phyloP scores from a whole-genome alignment of 192 early-diverging fungal species.

The Fimicolochytrium jonesii region DNA sequence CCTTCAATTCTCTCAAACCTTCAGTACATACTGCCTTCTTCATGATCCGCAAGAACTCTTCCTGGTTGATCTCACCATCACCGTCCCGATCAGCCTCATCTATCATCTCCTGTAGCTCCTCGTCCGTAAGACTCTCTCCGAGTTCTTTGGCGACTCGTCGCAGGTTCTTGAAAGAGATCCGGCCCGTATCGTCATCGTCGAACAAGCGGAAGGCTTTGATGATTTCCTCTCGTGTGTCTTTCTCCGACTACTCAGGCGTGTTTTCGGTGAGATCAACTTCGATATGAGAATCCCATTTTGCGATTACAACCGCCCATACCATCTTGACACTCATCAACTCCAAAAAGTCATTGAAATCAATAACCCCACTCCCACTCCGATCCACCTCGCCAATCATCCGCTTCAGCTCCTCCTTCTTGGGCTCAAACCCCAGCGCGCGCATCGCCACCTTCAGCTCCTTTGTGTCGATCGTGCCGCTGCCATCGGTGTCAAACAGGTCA shows the following conservation, averaged over 20 bases:
- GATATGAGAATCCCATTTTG: too few relatives aligned
- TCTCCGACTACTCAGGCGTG: conserved; percentile 51
- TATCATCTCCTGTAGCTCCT: conserved; percentile 79
- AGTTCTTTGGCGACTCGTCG: conserved; percentile 59
- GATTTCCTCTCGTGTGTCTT: conserved; percentile 67
- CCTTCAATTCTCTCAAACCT: not conserved
- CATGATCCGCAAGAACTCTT: conserved; percentile 63
- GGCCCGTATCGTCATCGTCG: conserved; percentile 67
- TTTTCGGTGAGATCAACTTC: too few relatives aligned
- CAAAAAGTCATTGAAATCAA: conserved; percentile 75
- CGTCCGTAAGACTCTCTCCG: conserved; percentile 64
- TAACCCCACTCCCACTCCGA: conserved; percentile 45
- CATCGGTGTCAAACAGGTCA: conserved; percentile 63
- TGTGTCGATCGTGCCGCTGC: conserved; percentile 52
- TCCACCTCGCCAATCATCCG: conserved; percentile 57
- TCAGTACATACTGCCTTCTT: conserved; percentile 38
- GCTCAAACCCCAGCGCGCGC: conserved; percentile 56
- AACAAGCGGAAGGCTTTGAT: conserved; percentile 73
- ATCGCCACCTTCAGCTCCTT: conserved; percentile 70
- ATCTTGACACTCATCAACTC: conserved; percentile 61
- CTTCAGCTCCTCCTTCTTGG: conserved; percentile 55
- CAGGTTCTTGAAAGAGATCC: conserved; percentile 76
- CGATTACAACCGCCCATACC: conserved; percentile 32
- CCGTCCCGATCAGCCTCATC: conserved; percentile 68
- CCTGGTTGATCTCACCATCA: conserved; percentile 55